Conservation (phyloP, 2,329 filamentous ascomycete species). For the Microsporum audouinii region DNA sequence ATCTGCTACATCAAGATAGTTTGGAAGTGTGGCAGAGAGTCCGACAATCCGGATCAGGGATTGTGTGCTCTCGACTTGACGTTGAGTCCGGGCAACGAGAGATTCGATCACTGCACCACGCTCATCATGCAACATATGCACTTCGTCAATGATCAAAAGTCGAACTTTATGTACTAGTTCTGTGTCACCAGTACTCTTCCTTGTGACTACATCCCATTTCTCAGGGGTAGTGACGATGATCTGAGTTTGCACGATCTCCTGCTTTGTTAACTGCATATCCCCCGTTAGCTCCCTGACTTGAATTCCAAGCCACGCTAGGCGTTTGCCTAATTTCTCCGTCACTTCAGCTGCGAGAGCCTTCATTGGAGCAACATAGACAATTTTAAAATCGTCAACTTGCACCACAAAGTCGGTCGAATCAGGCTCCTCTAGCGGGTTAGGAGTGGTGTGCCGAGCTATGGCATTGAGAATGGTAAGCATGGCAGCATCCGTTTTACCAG, state of each 20-base stretch:
- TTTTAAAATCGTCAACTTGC: constrained; percentile 83
- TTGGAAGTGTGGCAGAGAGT: constrained; percentile 87
- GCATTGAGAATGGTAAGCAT: constrained; percentile 93
- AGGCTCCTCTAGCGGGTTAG: constrained; percentile 65
- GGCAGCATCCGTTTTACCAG: constrained; percentile 95
- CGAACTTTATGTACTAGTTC: constrained; percentile 96
- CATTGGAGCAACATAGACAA: constrained; percentile 98
- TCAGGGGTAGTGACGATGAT: constrained; percentile 98
- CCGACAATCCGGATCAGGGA: constrained; percentile 93
- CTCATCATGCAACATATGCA: constrained; percentile 98
- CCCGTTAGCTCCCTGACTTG: constrained; percentile 89
- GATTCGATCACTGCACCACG: constrained; percentile 92
- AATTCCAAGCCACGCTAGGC: constrained; percentile 85
- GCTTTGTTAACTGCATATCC: constrained; percentile 97
- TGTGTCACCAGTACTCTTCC: constrained; percentile 93
- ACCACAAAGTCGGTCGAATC: constrained; percentile 68
- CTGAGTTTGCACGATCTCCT: constrained; percentile 89
- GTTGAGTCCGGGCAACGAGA: constrained; percentile 82
- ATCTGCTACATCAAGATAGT: constrained; percentile 92
- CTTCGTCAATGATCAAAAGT: constrained; percentile 93
- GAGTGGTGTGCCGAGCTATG: constrained; percentile 71
- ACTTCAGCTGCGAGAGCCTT: constrained; percentile 95
- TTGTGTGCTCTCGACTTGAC: constrained; percentile 96
- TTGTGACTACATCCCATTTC: constrained; percentile 97
- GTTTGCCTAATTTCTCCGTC: constrained; percentile 83